A percentile compares a stretch with the other conserved stretches of the same genome.
Conservation (phyloP, 331 rosid genomes). For the Ulmus americana region DNA sequence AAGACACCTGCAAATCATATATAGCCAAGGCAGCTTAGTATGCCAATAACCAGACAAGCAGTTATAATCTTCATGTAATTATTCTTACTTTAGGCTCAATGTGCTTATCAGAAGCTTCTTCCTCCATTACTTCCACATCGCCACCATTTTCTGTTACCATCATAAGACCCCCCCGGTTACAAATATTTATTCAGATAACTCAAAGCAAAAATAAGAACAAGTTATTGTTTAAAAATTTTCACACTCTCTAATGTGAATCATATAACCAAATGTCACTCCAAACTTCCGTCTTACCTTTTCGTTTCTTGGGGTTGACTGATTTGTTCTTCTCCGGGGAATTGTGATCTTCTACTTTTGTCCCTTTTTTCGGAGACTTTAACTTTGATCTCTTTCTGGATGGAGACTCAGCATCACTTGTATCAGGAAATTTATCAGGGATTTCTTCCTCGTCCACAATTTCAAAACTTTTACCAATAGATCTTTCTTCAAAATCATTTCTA, state of each 20-base stretch:
- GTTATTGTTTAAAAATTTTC: neutral
- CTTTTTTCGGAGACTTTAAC: constrained; percentile 22
- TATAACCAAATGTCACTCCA: neutral
- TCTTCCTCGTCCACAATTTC: constrained; percentile 19
- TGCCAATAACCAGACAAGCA: constrained; percentile 12
- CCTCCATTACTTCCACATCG: constrained; percentile 43
- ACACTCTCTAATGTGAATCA: constrained; percentile 10
- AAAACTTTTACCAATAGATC: constrained; percentile 30
- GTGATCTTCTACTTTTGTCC: constrained; percentile 26
- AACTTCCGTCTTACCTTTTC: constrained; percentile 31
- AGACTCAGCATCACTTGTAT: constrained; percentile 24
- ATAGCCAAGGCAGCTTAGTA: constrained; percentile 24
- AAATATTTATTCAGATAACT: neutral
- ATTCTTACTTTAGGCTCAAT: constrained; percentile 53
- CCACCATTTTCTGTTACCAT: constrained; percentile 38
- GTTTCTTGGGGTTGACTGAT: constrained; percentile 24
- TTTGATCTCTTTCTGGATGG: constrained; percentile 30
- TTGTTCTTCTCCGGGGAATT: constrained; percentile 34
- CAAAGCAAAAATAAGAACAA: neutral
- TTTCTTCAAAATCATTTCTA: constrained; percentile 29
- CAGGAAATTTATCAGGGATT: constrained; percentile 18
- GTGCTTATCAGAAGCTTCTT: constrained; percentile 53
- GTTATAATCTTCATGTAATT: constrained; percentile 4
- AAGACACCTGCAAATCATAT: constrained; percentile 55
- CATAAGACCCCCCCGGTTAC: constrained; percentile 14